These are phyloP conservation scores for Dothideomycetes sp. DNA, from an alignment of 2,329 filamentous ascomycete genomes.

Conservation along the genomic window DNA sequence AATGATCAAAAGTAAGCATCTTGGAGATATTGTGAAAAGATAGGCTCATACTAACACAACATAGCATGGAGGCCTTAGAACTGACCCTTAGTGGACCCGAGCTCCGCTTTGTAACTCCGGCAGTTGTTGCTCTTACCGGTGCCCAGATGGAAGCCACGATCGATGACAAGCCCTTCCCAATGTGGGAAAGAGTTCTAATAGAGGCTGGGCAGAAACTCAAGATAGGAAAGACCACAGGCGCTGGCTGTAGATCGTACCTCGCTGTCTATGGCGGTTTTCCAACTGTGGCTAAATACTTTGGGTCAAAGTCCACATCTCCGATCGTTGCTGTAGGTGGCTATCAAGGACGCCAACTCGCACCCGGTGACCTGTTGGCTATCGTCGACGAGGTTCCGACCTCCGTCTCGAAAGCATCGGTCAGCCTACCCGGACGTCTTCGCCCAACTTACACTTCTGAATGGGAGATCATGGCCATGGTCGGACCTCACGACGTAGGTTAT, in stretches of 20 bases:
- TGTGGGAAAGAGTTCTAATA: constrained; percentile 48
- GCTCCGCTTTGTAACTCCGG: constrained; percentile 45
- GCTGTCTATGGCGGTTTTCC: constrained; percentile 49
- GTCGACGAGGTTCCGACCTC: constrained; percentile 30
- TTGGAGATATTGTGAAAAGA: not conserved
- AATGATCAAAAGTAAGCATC: constrained; percentile 34
- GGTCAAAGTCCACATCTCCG: constrained; percentile 51
- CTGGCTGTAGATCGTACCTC: constrained; percentile 50
- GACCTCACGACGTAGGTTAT: constrained; percentile 49
- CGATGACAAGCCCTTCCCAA: constrained; percentile 40
- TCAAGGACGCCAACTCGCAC: constrained; percentile 47
- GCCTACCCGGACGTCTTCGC: constrained; percentile 37
- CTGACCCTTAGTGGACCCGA: constrained; percentile 53
- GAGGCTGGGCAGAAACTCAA: constrained; percentile 44
- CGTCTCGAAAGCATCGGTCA: constrained; percentile 22
- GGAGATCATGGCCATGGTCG: constrained; percentile 47
- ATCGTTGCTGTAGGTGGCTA: constrained; percentile 51
- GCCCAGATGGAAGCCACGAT: constrained; percentile 44
- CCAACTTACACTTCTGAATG: constrained; percentile 42
- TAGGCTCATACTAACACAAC: not conserved
- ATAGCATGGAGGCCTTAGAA: constrained; percentile 45
- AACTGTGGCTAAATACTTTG: constrained; percentile 46
- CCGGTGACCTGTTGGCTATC: constrained; percentile 45
- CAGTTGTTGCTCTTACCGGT: constrained; percentile 49
- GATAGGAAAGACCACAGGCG: constrained; percentile 44